Base-by-base conservation (phyloP, 768 basidiomycete species). In the Holtermanniella nyarrowii region DNA sequence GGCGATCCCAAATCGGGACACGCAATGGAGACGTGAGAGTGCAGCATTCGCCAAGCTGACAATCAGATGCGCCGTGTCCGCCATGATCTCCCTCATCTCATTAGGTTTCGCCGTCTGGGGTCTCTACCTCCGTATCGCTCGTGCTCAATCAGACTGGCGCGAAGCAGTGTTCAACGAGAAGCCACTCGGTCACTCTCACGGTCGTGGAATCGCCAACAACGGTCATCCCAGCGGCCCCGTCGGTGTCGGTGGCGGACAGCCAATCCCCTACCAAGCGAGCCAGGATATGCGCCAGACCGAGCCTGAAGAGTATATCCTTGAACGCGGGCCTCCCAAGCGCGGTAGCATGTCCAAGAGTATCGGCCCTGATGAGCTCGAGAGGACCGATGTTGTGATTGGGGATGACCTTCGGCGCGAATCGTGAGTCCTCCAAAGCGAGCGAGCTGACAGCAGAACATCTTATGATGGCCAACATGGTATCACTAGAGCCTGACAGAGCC, bases 11-110 rank as follows among this genome's bases (percentile, higher is more conserved):
- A 60, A 26, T 49, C 52, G 26, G 70, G 70, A 24, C 58, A 58
- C 45, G 68, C 68, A 1, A 71, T 71, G 70, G 61, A 63, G 26
- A 66, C 66, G 61, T 68, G 43, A 57, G 68, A 62, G 12, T 14
- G 23, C 3, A 18, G n/a, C n/a, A n/a, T n/a, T n/a, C n/a, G n/a
- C n/a, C n/a, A n/a, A n/a, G 47, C 31, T 48, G 45, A 39, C 37
- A 3, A 23, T 13, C 41, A 67, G 65, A 12, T 59, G 59, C 26
- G 66, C 61, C 18, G 59, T 65, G 4, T 61, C 66, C 27, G 61
- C 63, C 1, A 44, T 62, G 22, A 59, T 68, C 21, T 64, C 63
- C 20, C 58, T 68, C 22, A 46, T 68, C 21, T 55, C 66, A 18
- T 51, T 68, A 22, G 54, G 62, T 48, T 46, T 53, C 25, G 63